Percentiles rank a stretch among this genome's conserved stretches.
These are phyloP conservation scores for Colletotrichum zoysiae DNA, from an alignment of 2,329 filamentous ascomycete species.

Conservation along the genomic window DNA sequence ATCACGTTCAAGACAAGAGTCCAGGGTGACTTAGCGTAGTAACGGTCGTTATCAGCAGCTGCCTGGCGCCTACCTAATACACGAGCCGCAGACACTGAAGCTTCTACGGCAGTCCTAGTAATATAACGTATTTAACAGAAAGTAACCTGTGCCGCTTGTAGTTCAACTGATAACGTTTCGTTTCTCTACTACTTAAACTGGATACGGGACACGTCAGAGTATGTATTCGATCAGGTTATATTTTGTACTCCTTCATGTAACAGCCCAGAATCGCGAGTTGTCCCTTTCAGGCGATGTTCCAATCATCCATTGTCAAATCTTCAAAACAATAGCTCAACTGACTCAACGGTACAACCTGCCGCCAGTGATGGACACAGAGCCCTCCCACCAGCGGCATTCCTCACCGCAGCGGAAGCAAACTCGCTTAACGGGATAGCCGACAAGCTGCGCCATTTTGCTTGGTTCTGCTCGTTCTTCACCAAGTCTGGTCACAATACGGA, in stretches of 20 bases:
- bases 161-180: too few relatives aligned
- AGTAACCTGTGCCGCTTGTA: too few relatives aligned
- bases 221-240: not conserved
- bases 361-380: not conserved
- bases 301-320: not conserved
- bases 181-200: too few relatives aligned
- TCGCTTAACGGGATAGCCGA: not conserved
- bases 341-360: rapidly evolving
- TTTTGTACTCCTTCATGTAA: not conserved
- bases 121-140: too few relatives aligned
- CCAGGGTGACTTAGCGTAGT: too few relatives aligned
- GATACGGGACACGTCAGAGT: too few relatives aligned
- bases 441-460: not conserved
- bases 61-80: too few relatives aligned
- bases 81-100: too few relatives aligned
- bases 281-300: not conserved
- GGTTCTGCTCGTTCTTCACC: too few relatives aligned
- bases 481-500: not conserved
- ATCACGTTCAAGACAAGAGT: too few relatives aligned
- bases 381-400: not conserved
- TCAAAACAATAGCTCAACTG: not conserved
- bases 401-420: not conserved
- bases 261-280: not conserved
- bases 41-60: too few relatives aligned
- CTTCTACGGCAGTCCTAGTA: too few relatives aligned